A percentile compares a stretch with the other conserved stretches of the same genome.
These are phyloP conservation scores for Sporothrix curviconia DNA, from an alignment of 2,329 filamentous ascomycete species.

Conservation along the genomic window DNA sequence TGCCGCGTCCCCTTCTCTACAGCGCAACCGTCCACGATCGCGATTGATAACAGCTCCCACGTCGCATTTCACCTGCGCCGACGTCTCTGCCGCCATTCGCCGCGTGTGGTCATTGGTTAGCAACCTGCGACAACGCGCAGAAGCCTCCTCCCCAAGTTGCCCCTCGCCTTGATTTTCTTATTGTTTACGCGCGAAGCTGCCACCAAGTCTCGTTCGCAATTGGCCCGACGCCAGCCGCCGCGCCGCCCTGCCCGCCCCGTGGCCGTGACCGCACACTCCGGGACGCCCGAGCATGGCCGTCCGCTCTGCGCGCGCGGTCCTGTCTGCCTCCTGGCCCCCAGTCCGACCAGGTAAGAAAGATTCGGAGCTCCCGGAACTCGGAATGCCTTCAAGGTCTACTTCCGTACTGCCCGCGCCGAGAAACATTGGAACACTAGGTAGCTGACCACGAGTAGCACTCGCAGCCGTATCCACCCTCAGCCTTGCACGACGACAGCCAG, in stretches of 20 bases:
- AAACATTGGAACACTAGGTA: too few species aligned
- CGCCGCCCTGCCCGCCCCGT: background rate
- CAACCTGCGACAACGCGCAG: background rate
- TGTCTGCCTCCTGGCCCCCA: constrained; percentile 12
- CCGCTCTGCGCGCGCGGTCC: constrained; percentile 5
- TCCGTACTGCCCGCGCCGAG: too few species aligned
- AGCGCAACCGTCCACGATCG: background rate
- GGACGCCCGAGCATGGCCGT: constrained; percentile 14
- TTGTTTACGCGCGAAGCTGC: background rate
- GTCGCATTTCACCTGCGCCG: background rate
- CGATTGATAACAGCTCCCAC: background rate
- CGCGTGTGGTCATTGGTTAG: background rate
- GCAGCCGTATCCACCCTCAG: too few species aligned
- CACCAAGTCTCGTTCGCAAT: background rate
- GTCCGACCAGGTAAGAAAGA: constrained; percentile 14
- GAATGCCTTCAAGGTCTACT: too few species aligned
- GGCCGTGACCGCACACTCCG: background rate
- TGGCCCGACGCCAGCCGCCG: constrained; percentile 3
- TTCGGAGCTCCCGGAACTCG: too few species aligned
- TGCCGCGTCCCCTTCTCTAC: constrained; percentile 2
- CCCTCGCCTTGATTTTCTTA: background rate
- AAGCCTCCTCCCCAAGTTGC: too few species aligned
- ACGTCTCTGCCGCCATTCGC: background rate
- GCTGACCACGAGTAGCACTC: background rate
- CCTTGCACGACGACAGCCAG: background rate